Evolutionary conservation across 768 basidiomycete species (phyloP).

Genomic region (Lactarius pseudohatsudake): DNA sequence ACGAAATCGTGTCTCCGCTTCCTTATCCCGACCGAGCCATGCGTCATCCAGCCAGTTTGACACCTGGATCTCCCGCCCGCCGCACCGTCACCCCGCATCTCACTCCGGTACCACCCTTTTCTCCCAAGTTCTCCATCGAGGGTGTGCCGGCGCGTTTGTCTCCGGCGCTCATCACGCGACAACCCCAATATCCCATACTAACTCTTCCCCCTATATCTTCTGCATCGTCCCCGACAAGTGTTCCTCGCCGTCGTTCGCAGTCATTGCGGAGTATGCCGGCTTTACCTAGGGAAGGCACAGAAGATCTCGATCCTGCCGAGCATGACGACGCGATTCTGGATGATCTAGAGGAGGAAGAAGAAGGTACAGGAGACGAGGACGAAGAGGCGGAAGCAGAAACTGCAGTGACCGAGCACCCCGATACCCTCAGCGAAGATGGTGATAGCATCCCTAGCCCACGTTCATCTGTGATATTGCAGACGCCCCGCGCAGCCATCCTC

Average conservation of each 20-base stretch:
- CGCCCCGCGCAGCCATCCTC: slow-evolving; percentile 1
- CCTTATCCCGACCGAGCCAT: slow-evolving; percentile 4
- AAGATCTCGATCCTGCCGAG: slow-evolving; percentile 38
- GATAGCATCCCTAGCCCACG: slow-evolving; percentile 12
- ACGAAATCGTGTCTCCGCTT: neutral
- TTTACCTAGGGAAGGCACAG: slow-evolving; percentile 36
- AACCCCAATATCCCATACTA: slow-evolving; percentile 27
- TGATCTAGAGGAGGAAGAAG: slow-evolving; percentile 37
- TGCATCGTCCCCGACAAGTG: slow-evolving; percentile 1
- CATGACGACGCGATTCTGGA: slow-evolving; percentile 40
- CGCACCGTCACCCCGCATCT: neutral
- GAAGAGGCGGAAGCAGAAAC: slow-evolving; percentile 22
- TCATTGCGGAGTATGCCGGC: slow-evolving; percentile 29
- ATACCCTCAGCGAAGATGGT: slow-evolving; percentile 27
- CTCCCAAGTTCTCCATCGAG: slow-evolving; percentile 24
- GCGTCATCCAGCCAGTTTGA: slow-evolving; percentile 20
- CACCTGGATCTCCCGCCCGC: slow-evolving; percentile 3
- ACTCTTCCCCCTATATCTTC: slow-evolving; percentile 27
- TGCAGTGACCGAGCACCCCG: slow-evolving; percentile 18
- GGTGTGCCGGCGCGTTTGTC: slow-evolving; percentile 28
- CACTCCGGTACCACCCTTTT: neutral
- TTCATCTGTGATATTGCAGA: neutral
- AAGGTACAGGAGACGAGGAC: slow-evolving; percentile 32
- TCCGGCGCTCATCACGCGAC: slow-evolving; percentile 30
- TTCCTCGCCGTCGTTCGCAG: slow-evolving; percentile 15